These are phyloP conservation scores for Balansia obtecta DNA, from an alignment of 2,329 filamentous ascomycete genomes.

Conservation along the genomic window DNA sequence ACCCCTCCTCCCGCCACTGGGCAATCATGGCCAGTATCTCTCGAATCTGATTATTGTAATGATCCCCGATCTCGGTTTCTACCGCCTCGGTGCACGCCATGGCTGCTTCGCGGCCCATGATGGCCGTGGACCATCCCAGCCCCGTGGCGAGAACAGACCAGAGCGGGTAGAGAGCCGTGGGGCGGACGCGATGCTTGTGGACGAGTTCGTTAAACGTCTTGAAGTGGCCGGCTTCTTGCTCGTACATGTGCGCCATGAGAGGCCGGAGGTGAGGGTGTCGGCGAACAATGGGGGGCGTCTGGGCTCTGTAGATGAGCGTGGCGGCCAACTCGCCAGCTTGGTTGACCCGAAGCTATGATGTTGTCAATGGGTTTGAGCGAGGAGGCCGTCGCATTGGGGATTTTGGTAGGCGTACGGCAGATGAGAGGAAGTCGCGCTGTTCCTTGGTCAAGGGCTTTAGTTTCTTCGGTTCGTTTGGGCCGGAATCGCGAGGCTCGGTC, in stretches of 20 bases:
- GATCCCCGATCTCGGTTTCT: slow-evolving; percentile 91
- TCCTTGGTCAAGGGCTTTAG: slow-evolving; percentile 52
- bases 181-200: slow-evolving; percentile 76
- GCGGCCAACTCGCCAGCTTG: slow-evolving; percentile 97
- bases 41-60: slow-evolving; percentile 89
- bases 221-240: slow-evolving; percentile 85
- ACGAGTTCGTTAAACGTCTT: slow-evolving; percentile 73
- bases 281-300: slow-evolving; percentile 68
- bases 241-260: slow-evolving; percentile 96
- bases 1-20: slow-evolving; percentile 63
- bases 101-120: slow-evolving; percentile 83
- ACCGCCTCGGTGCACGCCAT: slow-evolving; percentile 99
- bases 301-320: slow-evolving; percentile 82
- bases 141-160: slow-evolving; percentile 74
- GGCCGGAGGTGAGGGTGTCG: slow-evolving; percentile 79
- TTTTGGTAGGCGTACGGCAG: slow-evolving; percentile 40
- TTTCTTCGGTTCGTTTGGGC: slow-evolving; percentile 20
- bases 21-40: slow-evolving; percentile 69
- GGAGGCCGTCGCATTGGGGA: not conserved
- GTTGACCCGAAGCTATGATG: slow-evolving; percentile 69
- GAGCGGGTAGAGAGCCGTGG: slow-evolving; percentile 82
- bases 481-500: not conserved
- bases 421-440: slow-evolving; percentile 64
- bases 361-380: not conserved
- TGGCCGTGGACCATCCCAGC: slow-evolving; percentile 78